These are phyloP conservation scores for Prunus davidiana DNA, from an alignment of 306 rosid species.

Conservation along the genomic window DNA sequence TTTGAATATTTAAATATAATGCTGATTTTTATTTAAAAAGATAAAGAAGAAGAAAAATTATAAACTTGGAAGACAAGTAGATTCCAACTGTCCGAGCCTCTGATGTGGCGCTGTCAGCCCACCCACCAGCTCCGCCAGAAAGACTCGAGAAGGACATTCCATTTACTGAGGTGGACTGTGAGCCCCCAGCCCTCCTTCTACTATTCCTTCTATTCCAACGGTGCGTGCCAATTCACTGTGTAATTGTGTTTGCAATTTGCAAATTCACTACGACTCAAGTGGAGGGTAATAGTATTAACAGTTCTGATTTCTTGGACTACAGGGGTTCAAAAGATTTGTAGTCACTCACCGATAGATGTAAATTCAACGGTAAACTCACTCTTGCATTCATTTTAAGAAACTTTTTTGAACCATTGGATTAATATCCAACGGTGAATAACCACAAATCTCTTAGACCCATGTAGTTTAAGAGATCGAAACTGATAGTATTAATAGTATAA, in stretches of 20 bases:
- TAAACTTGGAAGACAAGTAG: neutral
- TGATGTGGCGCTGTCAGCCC: slow-evolving; percentile 18
- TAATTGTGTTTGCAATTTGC: neutral
- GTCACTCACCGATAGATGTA: too few species aligned
- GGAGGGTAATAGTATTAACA: neutral
- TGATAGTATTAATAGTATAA: neutral
- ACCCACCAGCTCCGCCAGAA: slow-evolving; percentile 22
- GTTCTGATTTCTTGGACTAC: too few species aligned
- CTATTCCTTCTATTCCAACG: neutral
- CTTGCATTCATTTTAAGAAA: too few species aligned
- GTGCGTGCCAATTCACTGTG: neutral
- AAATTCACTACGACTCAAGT: neutral
- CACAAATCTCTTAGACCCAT: too few species aligned
- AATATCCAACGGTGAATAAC: too few species aligned
- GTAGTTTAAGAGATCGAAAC: too few species aligned
- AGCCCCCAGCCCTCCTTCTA: neutral
- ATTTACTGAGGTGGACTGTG: slow-evolving; percentile 11
- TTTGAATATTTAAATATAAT: neutral
- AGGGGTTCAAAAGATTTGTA: too few species aligned
- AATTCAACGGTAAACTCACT: too few species aligned
- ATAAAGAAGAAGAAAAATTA: neutral
- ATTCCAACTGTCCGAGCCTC: slow-evolving; percentile 5
- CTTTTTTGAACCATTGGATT: too few species aligned
- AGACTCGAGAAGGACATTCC: slow-evolving; percentile 10
- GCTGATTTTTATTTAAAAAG: neutral